Conservation (phyloP, 2,329 filamentous ascomycete species). For the Nothopassalora personata region DNA sequence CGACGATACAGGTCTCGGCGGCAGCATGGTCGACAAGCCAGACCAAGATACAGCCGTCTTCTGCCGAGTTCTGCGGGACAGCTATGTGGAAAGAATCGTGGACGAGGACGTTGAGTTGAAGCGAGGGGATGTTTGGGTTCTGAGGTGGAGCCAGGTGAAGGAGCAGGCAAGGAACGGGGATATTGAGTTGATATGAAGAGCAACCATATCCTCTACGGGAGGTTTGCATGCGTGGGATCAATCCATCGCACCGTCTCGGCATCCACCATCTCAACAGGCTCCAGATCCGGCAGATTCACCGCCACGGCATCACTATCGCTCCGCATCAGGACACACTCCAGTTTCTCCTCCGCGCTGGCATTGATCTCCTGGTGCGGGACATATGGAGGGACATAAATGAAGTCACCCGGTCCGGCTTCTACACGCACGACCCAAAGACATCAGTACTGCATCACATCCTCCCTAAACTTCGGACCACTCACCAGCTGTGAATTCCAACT, state of each 20-base stretch:
- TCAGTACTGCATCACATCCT: background rate
- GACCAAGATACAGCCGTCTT: conserved; percentile 83
- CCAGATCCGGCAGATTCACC: conserved; percentile 41
- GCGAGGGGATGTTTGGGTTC: conserved; percentile 54
- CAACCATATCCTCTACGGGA: background rate
- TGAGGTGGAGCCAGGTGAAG: conserved; percentile 53
- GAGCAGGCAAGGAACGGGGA: conserved; percentile 69
- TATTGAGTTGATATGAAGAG: conserved; percentile 53
- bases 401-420: conserved; percentile 44
- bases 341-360: conserved; percentile 36
- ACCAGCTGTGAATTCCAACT: conserved; percentile 39
- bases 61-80: conserved; percentile 62
- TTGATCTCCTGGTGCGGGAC: conserved; percentile 45
- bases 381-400: conserved; percentile 43
- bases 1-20: conserved; percentile 83
- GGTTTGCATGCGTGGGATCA: conserved; percentile 38
- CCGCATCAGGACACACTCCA: conserved; percentile 42
- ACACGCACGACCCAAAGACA: background rate
- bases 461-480: background rate
- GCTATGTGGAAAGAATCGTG: conserved; percentile 56
- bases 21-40: conserved; percentile 86
- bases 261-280: conserved; percentile 36
- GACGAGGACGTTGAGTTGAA: conserved; percentile 38
- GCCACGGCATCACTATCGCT: conserved; percentile 43
- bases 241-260: conserved; percentile 43